phyloP scores from a whole-genome alignment of 768 basidiomycete species.

The Mycena indigotica region DNA sequence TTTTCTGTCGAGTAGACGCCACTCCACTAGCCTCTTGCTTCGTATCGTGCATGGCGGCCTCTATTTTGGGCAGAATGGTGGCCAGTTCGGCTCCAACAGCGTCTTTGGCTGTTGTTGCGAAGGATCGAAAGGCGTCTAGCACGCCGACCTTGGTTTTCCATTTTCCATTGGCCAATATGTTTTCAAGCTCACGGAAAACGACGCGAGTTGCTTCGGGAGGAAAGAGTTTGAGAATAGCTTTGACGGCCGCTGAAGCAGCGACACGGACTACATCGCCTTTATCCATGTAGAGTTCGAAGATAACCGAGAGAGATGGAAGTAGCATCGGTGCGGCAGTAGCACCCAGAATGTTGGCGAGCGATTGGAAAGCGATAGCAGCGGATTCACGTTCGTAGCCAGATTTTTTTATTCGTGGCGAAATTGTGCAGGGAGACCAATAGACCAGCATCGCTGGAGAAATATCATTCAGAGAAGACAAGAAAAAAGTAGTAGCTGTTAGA shows the following conservation, averaged over 20 bases:
- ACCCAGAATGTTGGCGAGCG: slow-evolving; percentile 71
- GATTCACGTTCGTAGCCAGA: slow-evolving; percentile 89
- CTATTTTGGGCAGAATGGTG: slow-evolving; percentile 80
- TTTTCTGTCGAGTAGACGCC: slow-evolving; percentile 7
- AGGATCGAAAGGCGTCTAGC: slow-evolving; percentile 79
- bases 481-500: too few relatives aligned
- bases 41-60: slow-evolving; percentile 93
- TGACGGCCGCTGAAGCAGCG: slow-evolving; percentile 79
- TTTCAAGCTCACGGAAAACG: slow-evolving; percentile 70
- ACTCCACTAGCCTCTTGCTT: slow-evolving; percentile 80
- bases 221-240: slow-evolving; percentile 79
- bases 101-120: slow-evolving; percentile 69
- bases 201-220: slow-evolving; percentile 79
- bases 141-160: slow-evolving; percentile 96
- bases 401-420: slow-evolving; percentile 82
- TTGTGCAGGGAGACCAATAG: slow-evolving; percentile 65
- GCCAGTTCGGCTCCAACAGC: slow-evolving; percentile 84
- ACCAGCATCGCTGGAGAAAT: slow-evolving; percentile 52
- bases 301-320: slow-evolving; percentile 70
- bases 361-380: slow-evolving; percentile 78
- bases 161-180: slow-evolving; percentile 80
- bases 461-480: background rate
- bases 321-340: slow-evolving; percentile 71
- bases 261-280: slow-evolving; percentile 89
- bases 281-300: slow-evolving; percentile 89